Evolutionary conservation across 139 green algal genomes (phyloP), one percentile per base, ranked within the genome.

Genomic region (Chara braunii): DNA sequence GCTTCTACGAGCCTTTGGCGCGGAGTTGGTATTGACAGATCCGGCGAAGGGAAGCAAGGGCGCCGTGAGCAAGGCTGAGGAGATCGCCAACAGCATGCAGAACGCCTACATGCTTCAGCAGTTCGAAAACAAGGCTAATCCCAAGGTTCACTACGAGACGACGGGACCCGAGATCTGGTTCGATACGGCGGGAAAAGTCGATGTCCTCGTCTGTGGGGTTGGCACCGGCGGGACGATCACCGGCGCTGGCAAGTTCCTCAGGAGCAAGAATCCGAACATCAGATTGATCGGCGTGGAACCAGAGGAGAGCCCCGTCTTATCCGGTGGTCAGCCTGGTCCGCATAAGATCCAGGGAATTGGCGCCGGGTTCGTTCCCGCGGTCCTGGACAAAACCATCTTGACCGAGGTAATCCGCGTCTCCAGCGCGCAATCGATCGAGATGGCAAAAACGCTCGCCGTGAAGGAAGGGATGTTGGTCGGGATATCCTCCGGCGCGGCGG

Each of bases 91-190:
- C 36, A 73, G 69, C 34, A 95, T 83, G 0, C 65, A 78, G 1
- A 75, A 90, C 72, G 72, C 87, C 0, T 95, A 87, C 85, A 91
- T 97, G 70, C 85, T 98, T 69, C 93, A 98, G 84, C 93, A 99
- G 78, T 99, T 99, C 81, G 88, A 99, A 77, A 99, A 97, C 83
- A 85, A 88, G 30, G 85, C 87, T 74, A 98, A 98, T 78, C 85
- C 89, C 0, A 70, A 70, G 57, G 78, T 95, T 7, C 92, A 98
- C 78, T 94, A 90, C 72, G 75, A 89, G 61, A 95, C 88, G n/a
- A 98, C 90, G 3, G 92, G 92, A 1, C 92, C 92, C 4, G 92
- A 98, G 79, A 91, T 98, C 50, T 98, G 89, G 88, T 74, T 84
- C 42, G 86, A 85, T 32, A 94, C 86, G 0, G 85, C 85, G 5